Evolutionary conservation across 768 basidiomycete species (phyloP).

Genomic region (Termitomyces heimii): DNA sequence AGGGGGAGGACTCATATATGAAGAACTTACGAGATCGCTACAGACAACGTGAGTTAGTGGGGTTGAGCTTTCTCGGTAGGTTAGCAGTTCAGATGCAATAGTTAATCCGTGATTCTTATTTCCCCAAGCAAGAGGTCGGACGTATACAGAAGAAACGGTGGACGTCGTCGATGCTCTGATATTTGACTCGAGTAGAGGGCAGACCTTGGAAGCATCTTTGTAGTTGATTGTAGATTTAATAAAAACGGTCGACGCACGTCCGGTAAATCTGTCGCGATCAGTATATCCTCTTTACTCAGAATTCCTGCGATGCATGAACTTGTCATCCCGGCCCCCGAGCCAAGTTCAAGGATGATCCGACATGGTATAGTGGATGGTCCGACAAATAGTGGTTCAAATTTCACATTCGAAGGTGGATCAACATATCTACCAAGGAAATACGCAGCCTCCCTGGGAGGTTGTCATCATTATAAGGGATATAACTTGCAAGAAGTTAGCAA

Average conservation of each 20-base stretch:
- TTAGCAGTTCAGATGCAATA: slow-evolving; percentile 35
- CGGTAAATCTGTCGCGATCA: slow-evolving; percentile 70
- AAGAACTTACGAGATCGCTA: slow-evolving; percentile 69
- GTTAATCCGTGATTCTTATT: slow-evolving; percentile 32
- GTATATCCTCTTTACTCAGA: slow-evolving; percentile 35
- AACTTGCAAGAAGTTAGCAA: not conserved
- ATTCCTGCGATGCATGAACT: slow-evolving; percentile 31
- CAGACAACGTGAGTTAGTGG: slow-evolving; percentile 65
- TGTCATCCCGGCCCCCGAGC: slow-evolving; percentile 71
- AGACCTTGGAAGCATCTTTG: slow-evolving; percentile 29
- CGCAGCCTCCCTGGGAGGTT: slow-evolving; percentile 62
- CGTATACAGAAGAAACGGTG: slow-evolving; percentile 23
- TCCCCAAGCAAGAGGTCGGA: slow-evolving; percentile 73
- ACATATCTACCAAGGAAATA: slow-evolving; percentile 56
- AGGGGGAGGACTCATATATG: not conserved
- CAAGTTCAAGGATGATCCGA: slow-evolving; percentile 59
- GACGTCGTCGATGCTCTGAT: slow-evolving; percentile 14
- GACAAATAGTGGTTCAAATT: slow-evolving; percentile 54
- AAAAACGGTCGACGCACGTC: slow-evolving; percentile 41
- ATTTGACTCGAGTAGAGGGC: slow-evolving; percentile 38
- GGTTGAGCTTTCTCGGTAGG: not conserved
- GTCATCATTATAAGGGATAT: slow-evolving; percentile 7
- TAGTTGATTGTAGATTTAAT: not conserved
- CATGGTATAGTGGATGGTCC: slow-evolving; percentile 1
- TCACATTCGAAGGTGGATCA: slow-evolving; percentile 22